Evolutionary conservation across 1,284 basidiomycete species (phyloP).

Genomic region (Cystobasidium slooffiae): DNA sequence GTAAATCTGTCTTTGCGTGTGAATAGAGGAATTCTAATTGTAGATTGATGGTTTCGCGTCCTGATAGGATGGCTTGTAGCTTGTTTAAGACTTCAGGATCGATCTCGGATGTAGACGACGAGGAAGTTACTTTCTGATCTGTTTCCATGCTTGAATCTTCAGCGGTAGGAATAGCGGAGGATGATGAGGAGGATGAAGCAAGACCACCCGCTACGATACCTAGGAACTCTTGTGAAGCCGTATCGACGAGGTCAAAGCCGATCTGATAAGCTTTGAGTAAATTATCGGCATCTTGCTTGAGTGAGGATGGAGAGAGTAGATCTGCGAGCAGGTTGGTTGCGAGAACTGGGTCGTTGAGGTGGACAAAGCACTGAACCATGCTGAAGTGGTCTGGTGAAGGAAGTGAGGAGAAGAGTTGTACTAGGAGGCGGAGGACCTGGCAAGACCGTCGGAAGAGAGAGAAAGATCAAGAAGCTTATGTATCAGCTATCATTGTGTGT

Average conservation of each 20-base stretch:
- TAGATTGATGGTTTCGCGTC: slow-evolving; percentile 84
- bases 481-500: not conserved
- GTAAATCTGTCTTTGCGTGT: slow-evolving; percentile 87
- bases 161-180: not conserved
- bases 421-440: slow-evolving; percentile 64
- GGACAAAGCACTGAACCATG: slow-evolving; percentile 84
- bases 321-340: slow-evolving; percentile 73
- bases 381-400: slow-evolving; percentile 72
- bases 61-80: slow-evolving; percentile 68
- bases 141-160: slow-evolving; percentile 38
- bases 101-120: slow-evolving; percentile 6
- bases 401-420: slow-evolving; percentile 80
- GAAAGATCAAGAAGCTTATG: not conserved
- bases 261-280: slow-evolving; percentile 85
- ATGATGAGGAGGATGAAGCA: slow-evolving; percentile 10
- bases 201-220: slow-evolving; percentile 63
- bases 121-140: slow-evolving; percentile 14
- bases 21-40: slow-evolving; percentile 92
- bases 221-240: slow-evolving; percentile 88
- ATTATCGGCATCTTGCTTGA: slow-evolving; percentile 61
- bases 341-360: slow-evolving; percentile 75
- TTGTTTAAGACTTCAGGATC: slow-evolving; percentile 38
- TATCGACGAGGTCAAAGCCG: slow-evolving; percentile 89
- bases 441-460: not conserved
- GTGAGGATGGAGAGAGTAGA: slow-evolving; percentile 60